Evolutionary conservation across 2,329 filamentous ascomycete species (phyloP), one percentile per base, ranked within the genome.

Genomic region (Curvularia lunata): DNA sequence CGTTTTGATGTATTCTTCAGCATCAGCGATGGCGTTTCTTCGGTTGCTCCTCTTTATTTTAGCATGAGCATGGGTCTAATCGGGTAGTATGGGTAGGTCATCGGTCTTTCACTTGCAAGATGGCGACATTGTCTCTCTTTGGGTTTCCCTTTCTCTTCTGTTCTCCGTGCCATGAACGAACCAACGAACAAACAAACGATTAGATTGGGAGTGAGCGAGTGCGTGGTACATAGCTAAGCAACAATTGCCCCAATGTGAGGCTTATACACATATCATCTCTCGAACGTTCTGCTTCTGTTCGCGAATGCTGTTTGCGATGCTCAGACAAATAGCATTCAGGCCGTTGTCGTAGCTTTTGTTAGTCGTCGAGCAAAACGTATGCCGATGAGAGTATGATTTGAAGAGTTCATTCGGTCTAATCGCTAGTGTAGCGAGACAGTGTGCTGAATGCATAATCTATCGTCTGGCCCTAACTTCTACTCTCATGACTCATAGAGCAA

Each of bases 11-110:
- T 59, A 32, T 10, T 23, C 65, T 62, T 58, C 59, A 69, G 70
- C 69, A 73, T 73, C 59, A 73, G 70, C 70, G 69, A 65, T 55
- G 70, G 70, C 66, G 69, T 72, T 67, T 21, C 18, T 37, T 46
- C 27, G 4, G 32, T 28, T 25, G 10, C 10, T 30, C 38, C 13
- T n/a, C 8, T 25, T 18, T 18, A n/a, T 37, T 18, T 37, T n/a
- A 18, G 34, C 34, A 37, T 37, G 34, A n/a, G 34, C 4, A 37
- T 37, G 5, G 34, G 16, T n/a, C 34, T 37, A 37, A 37, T 37
- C 16, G 16, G 34, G 34, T 16, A 18, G 34, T 37, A 37, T 37
- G 34, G 16, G n/a, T 37, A 37, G 34, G 34, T 37, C 16, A 16
- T 37, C 16, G 6, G 13, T 37, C n/a, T 37, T 18, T 5, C 0